Base-by-base conservation (phyloP, 2,329 filamentous ascomycete species). In the Massarina eburnea region DNA sequence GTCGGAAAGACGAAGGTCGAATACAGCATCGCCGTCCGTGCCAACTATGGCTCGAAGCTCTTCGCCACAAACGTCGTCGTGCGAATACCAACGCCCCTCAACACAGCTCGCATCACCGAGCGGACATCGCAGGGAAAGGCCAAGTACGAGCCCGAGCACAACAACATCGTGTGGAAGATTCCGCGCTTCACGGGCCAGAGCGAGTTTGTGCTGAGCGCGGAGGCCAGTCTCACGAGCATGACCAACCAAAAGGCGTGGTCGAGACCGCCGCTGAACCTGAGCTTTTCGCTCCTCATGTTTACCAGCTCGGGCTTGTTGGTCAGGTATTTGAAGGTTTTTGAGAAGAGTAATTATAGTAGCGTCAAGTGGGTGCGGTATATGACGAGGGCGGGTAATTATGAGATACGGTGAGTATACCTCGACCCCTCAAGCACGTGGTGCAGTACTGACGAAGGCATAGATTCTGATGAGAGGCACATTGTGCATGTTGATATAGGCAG, bases 301-400 rank as follows among this genome's bases (percentile, higher is more conserved):
- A 99, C 94, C 17, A 96, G 90, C 67, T 95, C 88, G 1, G 94
- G 94, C 1, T 70, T 99, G 66, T 68, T 99, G 54, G 94, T 99
- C 46, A 79, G 95, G 39, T 99, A 99, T 71, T 74, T 99, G 46
- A 99, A 99, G 75, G 94, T 99, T 1, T 99, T 99, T 75, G 94
- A 99, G 76, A 99, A 99, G 84, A 94, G 83, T 72, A 97, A 97
- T 72, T 99, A 99, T 71, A 95, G 89, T 52, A 96, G 91, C 66
- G 94, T 99, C 39, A 99, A 99, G 73, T 99, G 94, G 94, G 94
- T 99, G 60, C 80, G 94, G 60, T 99, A 99, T 73, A 97, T 99
- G 94, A 99, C 94, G 15, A 84, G 92, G 57, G 94, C 92, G 14
- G 94, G 94, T 21, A 96, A 91, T 71, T 99, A 99, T 72, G 94